phyloP scores from a whole-genome alignment of 2,329 filamentous ascomycete genomes.

The Fusarium coffeatum region DNA sequence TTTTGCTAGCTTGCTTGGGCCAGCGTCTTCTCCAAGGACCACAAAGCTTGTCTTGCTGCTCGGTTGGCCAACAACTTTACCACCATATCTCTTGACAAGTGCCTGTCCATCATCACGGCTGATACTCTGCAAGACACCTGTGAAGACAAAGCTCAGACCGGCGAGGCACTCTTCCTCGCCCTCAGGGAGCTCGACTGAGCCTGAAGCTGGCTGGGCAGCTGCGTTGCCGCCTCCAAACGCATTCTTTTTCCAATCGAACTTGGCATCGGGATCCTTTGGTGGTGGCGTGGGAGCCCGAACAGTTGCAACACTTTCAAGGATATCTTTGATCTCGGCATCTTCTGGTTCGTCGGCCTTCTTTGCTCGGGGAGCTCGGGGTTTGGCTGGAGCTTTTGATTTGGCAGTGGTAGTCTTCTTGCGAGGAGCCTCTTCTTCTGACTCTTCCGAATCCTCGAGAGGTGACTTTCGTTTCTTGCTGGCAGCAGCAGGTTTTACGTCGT shows the following conservation, averaged over 20 bases:
- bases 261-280: conserved; percentile 73
- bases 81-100: conserved; percentile 92
- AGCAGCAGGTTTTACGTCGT: conserved; percentile 49
- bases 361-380: conserved; percentile 66
- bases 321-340: conserved; percentile 78
- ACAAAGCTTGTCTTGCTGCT: conserved; percentile 96
- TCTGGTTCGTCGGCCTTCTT: conserved; percentile 77
- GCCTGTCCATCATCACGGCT: conserved; percentile 86
- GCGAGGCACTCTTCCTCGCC: conserved; percentile 91
- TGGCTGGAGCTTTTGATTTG: conserved; percentile 69
- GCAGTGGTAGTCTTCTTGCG: conserved; percentile 70
- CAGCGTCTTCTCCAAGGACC: conserved; percentile 89
- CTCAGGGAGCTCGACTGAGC: conserved; percentile 77
- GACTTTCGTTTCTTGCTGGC: conserved; percentile 69
- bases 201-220: conserved; percentile 69
- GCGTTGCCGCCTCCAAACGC: conserved; percentile 68
- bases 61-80: conserved; percentile 85
- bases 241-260: conserved; percentile 82
- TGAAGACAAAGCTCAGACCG: conserved; percentile 94
- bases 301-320: conserved; percentile 87
- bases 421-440: conserved; percentile 68
- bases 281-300: conserved; percentile 88
- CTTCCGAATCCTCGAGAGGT: conserved; percentile 64
- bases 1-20: conserved; percentile 90
- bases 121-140: conserved; percentile 83